Base-by-base conservation (phyloP, 352 stramenopile genomes). In the Achlya hypogyna region DNA sequence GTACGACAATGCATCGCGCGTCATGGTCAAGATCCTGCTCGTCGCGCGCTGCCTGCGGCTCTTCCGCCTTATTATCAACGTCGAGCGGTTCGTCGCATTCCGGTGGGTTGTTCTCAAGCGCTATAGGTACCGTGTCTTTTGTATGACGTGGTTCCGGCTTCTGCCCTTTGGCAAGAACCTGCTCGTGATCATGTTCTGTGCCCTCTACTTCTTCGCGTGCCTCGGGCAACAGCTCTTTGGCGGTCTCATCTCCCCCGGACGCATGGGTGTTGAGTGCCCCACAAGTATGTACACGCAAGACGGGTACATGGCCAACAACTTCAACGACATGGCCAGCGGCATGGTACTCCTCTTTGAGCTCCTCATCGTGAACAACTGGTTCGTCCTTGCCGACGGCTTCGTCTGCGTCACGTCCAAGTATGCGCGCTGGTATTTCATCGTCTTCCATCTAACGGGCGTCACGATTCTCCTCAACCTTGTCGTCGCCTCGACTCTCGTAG, bases 291-390 rank as follows among this genome's bases (percentile, higher is more conserved):
- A 67, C 60, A 67, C 60, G n/a, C 42, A 67, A 58, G 35, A 67
- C 47, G 51, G 85, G 45, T 93, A 88, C 56, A 86, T 82, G 59
- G 71, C 76, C 53, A 87, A 88, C 76, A 93, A 91, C 67, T 93
- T 91, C 58, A 89, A 93, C 71, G 81, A 89, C 65, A 79, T 87
- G 59, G 71, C 76, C 22, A 83, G 74, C 0, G 77, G 77, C 5
- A 65, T 90, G 28, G 78, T 78, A 16, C 80, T 75, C 34, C 72
- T 93, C 14, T 91, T 91, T 40, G 78, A 87, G 59, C 58, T 89
- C n/a, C 70, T 91, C 25, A 76, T 93, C 69, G 81, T 91, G 29
- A 91, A 91, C 70, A 89, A 91, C 65, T 91, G 81, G 81, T 86
- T 78, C 51, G 74, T 93, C 20, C 76, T 82, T 29, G 83, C 86